Percentiles rank a stretch among this genome's conserved stretches.
Evolutionary conservation across 352 stramenopile species (phyloP).

Genomic region (Vaucheria bursata): DNA sequence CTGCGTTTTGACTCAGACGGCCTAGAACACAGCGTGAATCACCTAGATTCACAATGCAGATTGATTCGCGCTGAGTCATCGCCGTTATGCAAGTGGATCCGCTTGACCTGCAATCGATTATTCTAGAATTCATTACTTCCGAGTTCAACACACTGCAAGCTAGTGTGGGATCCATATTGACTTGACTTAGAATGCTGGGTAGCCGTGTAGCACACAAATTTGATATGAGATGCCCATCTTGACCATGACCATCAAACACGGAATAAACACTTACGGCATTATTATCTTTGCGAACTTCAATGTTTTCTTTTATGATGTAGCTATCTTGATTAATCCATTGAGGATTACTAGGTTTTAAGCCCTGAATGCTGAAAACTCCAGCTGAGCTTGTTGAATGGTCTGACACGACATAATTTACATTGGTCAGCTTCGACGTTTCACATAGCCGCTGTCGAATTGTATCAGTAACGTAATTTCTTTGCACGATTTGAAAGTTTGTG

Average conservation of each 20-base stretch:
- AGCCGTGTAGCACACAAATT: conserved; percentile 15
- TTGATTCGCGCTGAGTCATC: conserved; percentile 13
- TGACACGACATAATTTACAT: too few species aligned
- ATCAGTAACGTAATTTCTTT: too few species aligned
- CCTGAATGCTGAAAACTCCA: conserved; percentile 16
- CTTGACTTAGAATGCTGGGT: conserved; percentile 20
- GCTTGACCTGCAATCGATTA: conserved; percentile 45
- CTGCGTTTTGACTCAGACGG: conserved; percentile 14
- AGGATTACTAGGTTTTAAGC: conserved; percentile 49
- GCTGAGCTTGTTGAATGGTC: too few species aligned
- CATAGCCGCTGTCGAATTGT: too few species aligned
- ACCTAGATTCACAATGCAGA: conserved; percentile 79
- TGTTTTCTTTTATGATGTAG: conserved; percentile 46
- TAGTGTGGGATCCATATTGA: background rate
- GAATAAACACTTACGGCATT: too few species aligned
- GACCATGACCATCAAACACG: conserved; percentile 45
- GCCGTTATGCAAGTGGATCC: conserved; percentile 49
- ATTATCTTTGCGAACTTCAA: conserved; percentile 16
- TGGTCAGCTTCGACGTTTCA: too few species aligned
- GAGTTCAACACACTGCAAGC: conserved; percentile 31
- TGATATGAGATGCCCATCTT: conserved; percentile 41
- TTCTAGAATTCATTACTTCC: conserved; percentile 31
- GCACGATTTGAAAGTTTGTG: too few species aligned
- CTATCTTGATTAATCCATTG: conserved; percentile 52
- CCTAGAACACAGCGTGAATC: conserved; percentile 57